Conservation (phyloP, 768 basidiomycete genomes). For the Serendipita vermifera region DNA sequence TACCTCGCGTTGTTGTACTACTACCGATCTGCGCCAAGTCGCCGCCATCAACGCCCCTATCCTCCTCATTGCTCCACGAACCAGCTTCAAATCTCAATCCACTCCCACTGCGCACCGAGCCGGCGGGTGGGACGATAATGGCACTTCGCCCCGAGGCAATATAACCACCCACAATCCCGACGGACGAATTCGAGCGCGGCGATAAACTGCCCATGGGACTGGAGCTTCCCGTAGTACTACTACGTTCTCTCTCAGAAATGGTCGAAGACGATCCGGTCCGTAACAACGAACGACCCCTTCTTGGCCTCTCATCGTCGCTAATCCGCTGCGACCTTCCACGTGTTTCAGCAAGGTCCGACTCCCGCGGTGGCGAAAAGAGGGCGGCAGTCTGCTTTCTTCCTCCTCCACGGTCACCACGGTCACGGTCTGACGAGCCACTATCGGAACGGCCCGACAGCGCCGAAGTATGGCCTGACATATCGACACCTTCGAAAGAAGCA, state of each 20-base stretch:
- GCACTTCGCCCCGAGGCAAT: neutral
- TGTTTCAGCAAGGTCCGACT: neutral
- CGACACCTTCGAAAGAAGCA: conserved; percentile 1
- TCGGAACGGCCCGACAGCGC: conserved; percentile 5
- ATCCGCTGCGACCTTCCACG: neutral
- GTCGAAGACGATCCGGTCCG: neutral
- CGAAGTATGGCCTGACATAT: neutral
- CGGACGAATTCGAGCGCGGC: neutral
- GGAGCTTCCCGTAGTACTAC: neutral
- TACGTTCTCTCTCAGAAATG: conserved; percentile 1
- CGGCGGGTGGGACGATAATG: neutral
- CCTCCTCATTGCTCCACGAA: neutral
- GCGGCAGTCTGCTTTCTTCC: neutral
- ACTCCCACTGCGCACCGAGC: neutral
- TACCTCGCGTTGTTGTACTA: no score
- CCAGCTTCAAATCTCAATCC: neutral
- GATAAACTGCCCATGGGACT: conserved; percentile 4
- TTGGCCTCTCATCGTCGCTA: conserved; percentile 5
- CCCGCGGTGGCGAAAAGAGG: neutral
- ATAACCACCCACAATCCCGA: conserved; percentile 1
- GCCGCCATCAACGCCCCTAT: neutral
- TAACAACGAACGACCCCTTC: conserved; percentile 4
- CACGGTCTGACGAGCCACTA: no score
- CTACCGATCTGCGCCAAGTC: neutral
- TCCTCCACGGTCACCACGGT: neutral